Evolutionary conservation across 2,329 filamentous ascomycete species (phyloP), one percentile per base, ranked within the genome.

Genomic region (Bertia moriformis): DNA sequence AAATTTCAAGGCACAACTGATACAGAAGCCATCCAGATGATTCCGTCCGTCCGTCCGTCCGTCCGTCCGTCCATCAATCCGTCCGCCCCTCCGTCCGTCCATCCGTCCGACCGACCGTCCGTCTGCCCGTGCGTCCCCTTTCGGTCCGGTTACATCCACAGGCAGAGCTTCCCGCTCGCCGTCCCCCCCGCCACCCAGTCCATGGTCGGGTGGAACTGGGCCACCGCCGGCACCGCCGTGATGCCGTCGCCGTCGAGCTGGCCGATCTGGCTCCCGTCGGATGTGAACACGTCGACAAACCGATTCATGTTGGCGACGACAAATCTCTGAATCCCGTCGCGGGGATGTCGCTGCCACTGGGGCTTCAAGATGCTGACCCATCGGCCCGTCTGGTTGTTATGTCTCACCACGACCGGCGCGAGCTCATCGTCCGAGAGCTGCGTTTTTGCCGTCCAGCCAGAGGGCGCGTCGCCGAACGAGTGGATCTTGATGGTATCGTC

Each of bases 261-360:
- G 13, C 76, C 78, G 19, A 85, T 55, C 49, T 83, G 78, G 49
- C 80, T 68, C 3, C 80, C 80, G 40, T 69, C 67, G 3, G 68
- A 63, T 2, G 71, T 71, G 50, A 80, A 84, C 14, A 85, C 65
- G 52, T 85, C 80, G 12, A 84, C 76, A 48, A 83, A 84, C 17
- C 79, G 67, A 49, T 79, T 80, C 80, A 84, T 84, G 47, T 83
- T 84, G 4, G 77, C 79, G 42, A 84, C 81, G 38, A 71, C 77
- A 50, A 84, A 78, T 30, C 78, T 72, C 47, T 83, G 77, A 10
- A 80, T 70, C 4, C 67, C 66, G 0, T n/a, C 22, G 22, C 7
- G 7, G 7, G 80, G 79, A 42, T 68, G 66, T 32, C 70, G 60
- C 52, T 84, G 80, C 80, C 80, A 85, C 49, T 83, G 77, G 2